Evolutionary conservation across 306 rosid species (phyloP), one percentile per base, ranked within the genome.

Genomic region (Begonia loranthoides): DNA sequence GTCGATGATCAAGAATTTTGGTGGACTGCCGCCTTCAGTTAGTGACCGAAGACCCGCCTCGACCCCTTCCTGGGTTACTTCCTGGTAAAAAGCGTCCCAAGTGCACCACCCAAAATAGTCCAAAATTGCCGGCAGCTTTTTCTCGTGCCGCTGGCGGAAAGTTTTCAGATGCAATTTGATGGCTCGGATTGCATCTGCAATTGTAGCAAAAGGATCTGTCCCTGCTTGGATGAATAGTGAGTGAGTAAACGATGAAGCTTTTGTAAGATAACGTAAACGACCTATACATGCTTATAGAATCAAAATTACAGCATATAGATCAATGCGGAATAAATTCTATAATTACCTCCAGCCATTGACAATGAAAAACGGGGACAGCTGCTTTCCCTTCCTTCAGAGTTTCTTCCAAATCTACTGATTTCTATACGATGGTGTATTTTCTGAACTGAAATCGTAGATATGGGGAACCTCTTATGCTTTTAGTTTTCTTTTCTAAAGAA

Each of bases 21-120:
- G 87, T 7, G 77, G 59, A 65, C 63, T 55, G 28, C 86, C 93
- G 51, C 93, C 86, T 58, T 71, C 60, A 8, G 60, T 58, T 53
- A 81, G 67, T 0, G 90, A 71, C n/a, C 62, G 22, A 0, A 82
- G 79, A 13, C 94, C 94, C 36, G 73, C 80, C 60, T 60, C 70
- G 55, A 82, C 73, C 62, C 87, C 80, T 56, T 77, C 51, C 7
- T 88, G 93, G 69, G 48, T 67, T 17, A 79, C 89, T 34, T 73
- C 41, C 8, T 66, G 38, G 66, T 79, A 82, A 60, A 82, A 82
- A 9, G 94, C 87, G 72, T 79, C 87, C 89, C 94, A 87, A 58
- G 87, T 87, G 70, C 86, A 82, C 94, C 96, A 82, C 58, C 96
- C 96, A 71, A 87, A 87, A 81, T 66, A 79, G 55, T 87, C 82